Evolutionary conservation across 306 rosid genomes (phyloP), one percentile per base, ranked within the genome.

Genomic region (Corylus heterophylla): DNA sequence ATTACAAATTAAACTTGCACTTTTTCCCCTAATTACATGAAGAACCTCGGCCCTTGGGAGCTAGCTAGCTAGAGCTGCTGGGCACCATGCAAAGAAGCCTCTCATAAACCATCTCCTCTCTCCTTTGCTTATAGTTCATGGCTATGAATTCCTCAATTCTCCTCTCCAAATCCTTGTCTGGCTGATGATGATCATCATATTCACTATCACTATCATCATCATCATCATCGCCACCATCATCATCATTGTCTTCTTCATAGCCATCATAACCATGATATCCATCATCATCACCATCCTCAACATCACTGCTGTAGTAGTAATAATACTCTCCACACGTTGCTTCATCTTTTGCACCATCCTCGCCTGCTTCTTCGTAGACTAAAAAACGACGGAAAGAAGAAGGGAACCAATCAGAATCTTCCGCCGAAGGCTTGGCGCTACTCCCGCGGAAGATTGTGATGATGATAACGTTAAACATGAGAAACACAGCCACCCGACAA

Each of bases 111-210:
- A 71, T 16, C 67, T 83, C 89, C 73, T 83, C 85, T 67, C 81
- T 83, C 83, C 89, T 78, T 73, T 68, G 79, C 17, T 11, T 50
- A 54, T 77, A 54, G 49, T 70, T 44, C 76, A 37, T 75, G 69
- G 81, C 79, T 13, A 86, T 86, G 85, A 83, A 83, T 12, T 86
- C 84, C 45, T 86, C 84, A 52, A 54, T 29, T 47, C 85, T 86
- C 79, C 74, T 74, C 68, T 71, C 20, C 58, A 80, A 67, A 27
- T 83, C 85, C 18, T n/a, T 10, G 50, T 16, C 73, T 22, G 25
- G 25, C 25, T 22, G 25, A 22, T 22, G 25, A 22, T 22, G 25
- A 9, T 35, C n/a, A 29, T 83, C 85, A 74, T 63, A 79, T 29
- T 62, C 75, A 47, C 45, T 73, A 8, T 35, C 31, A 37, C 31